phyloP scores from a whole-genome alignment of 805 yeast genomes.

The Kluyveromyces aestuarii region DNA sequence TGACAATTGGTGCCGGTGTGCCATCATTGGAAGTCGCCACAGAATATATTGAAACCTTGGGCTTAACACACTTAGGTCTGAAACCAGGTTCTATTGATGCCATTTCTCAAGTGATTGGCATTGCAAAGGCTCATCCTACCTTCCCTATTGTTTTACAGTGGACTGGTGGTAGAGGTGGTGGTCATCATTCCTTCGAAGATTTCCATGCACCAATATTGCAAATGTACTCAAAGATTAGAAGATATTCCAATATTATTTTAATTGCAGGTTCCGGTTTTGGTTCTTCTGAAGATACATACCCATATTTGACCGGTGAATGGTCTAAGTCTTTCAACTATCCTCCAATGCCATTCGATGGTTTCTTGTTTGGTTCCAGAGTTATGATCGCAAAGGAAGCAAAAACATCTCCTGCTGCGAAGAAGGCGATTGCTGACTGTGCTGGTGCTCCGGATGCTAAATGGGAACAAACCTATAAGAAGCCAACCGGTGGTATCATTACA shows the following conservation, averaged over 20 bases:
- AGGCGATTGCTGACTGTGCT: slow-evolving; percentile 78
- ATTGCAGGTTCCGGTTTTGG: slow-evolving; percentile 99
- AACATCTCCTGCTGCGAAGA: slow-evolving; percentile 89
- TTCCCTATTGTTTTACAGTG: slow-evolving; percentile 98
- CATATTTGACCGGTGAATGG: slow-evolving; percentile 97
- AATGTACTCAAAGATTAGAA: slow-evolving; percentile 92
- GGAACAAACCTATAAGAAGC: slow-evolving; percentile 91
- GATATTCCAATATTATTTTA: slow-evolving; percentile 77
- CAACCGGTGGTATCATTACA: slow-evolving; percentile 95
- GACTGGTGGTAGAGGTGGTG: slow-evolving; percentile 99
- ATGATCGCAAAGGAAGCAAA: slow-evolving; percentile 96
- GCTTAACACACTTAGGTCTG: slow-evolving; percentile 87
- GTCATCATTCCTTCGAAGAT: slow-evolving; percentile 98
- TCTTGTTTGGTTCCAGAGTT: slow-evolving; percentile 89
- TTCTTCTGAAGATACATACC: slow-evolving; percentile 91
- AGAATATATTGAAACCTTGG: slow-evolving; percentile 88
- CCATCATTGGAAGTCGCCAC: slow-evolving; percentile 96
- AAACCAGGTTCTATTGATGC: slow-evolving; percentile 98
- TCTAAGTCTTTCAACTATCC: slow-evolving; percentile 81
- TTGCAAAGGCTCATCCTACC: slow-evolving; percentile 90
- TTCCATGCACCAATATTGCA: slow-evolving; percentile 96
- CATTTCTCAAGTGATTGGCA: slow-evolving; percentile 72
- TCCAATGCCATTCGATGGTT: slow-evolving; percentile 98
- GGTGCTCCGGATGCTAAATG: slow-evolving; percentile 87
- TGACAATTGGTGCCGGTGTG: slow-evolving; percentile 99